Base-by-base conservation (phyloP, 306 rosid species). In the Arachis stenosperma region DNA sequence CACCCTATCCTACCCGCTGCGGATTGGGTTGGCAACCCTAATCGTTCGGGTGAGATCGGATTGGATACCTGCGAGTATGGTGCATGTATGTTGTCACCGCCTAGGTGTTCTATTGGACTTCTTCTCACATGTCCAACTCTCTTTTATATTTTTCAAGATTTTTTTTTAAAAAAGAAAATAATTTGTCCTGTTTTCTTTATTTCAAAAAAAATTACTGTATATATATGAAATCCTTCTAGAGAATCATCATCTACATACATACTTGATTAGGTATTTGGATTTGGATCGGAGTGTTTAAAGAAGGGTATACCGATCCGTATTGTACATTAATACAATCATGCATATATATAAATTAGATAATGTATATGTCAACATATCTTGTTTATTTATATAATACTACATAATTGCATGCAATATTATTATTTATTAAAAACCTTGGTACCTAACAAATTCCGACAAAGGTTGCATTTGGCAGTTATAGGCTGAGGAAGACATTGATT, bases 401-500 rank as follows among this genome's bases (percentile, higher is more conserved):
- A 57, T 57, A 57, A 27, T 57, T 4, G 62, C 14, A 27, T 8
- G 62, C 12, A 57, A 57, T 29, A 57, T 67, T 67, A 47, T 66
- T 33, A 33, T 33, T 33, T 33, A 1, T 33, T 66, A 48, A 29
- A 48, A 9, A 51, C 5, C 55, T 29, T 6, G 7, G 12, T 13
- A 67, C 47, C 59, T 67, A 48, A 67, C 58, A 67, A 50, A 52
- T 67, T 36, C 50, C 51, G 73, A 5, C 61, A 69, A 14, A 53
- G 51, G 46, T 33, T 69, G 6, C 10, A 4, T 70, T 55, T 70
- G 74, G 9, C 37, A 7, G 50, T 15, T 41, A 8, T 52, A 68
- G 50, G 41, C 11, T 12, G 72, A 3, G 72, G 59, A 67, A 67
- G 61, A 69, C 62, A 37, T 36, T 68, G 61, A 69, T 57, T 57